Conservation (phyloP, 306 rosid genomes). For the Luffa aegyptiaca region DNA sequence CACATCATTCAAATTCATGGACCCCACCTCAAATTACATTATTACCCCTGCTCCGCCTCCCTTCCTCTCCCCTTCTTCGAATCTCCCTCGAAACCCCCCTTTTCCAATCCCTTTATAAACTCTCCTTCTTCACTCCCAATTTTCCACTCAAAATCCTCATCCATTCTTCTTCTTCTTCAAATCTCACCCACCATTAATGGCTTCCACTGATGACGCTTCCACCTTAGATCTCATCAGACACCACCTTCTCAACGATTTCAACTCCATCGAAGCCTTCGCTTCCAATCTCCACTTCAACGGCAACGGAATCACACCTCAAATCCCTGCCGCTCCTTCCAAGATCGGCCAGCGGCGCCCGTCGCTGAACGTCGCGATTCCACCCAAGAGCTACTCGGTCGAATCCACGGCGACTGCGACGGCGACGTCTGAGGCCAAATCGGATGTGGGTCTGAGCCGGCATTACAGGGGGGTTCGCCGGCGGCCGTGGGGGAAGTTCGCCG, state of each 20-base stretch:
- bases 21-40: background rate
- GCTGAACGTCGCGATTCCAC: background rate
- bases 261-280: slow-evolving; percentile 27
- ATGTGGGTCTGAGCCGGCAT: slow-evolving; percentile 7
- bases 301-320: background rate
- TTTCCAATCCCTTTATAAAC: background rate
- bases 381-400: background rate
- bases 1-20: background rate
- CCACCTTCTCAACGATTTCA: slow-evolving; percentile 46
- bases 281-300: slow-evolving; percentile 17
- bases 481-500: slow-evolving; percentile 51
- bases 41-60: background rate
- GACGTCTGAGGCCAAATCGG: background rate
- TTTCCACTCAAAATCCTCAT: slow-evolving; percentile 13
- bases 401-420: background rate
- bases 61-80: slow-evolving; percentile 16
- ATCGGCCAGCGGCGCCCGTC: background rate
- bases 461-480: slow-evolving; percentile 40
- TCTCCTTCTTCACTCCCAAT: background rate
- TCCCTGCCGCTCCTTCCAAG: background rate
- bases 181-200: slow-evolving; percentile 3
- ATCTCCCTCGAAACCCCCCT: slow-evolving; percentile 13
- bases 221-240: slow-evolving; percentile 44
- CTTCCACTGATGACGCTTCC: slow-evolving; percentile 28
- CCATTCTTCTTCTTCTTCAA: background rate